Conservation (phyloP, 768 basidiomycete genomes). For the Naganishia vaughanmartiniae region DNA sequence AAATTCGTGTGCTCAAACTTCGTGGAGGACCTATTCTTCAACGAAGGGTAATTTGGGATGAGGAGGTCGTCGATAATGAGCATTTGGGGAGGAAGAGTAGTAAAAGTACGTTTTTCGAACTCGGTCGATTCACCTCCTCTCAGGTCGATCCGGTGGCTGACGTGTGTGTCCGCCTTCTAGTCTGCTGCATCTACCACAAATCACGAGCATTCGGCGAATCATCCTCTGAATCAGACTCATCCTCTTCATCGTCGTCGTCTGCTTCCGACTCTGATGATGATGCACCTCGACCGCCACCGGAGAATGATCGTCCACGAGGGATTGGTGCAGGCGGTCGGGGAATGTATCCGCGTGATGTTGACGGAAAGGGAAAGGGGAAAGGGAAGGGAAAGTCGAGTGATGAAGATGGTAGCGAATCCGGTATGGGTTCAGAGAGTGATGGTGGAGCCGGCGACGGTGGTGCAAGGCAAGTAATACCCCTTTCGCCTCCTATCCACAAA, state of each 20-base stretch:
- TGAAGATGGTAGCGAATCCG: background rate
- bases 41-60: conserved; percentile 74
- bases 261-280: conserved; percentile 6
- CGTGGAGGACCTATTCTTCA: conserved; percentile 58
- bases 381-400: conserved; percentile 27
- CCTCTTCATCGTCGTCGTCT: conserved; percentile 66
- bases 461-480: conserved; percentile 2
- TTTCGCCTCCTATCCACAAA: background rate
- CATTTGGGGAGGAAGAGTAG: conserved; percentile 83
- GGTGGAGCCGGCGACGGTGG: conserved; percentile 16
- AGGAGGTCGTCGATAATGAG: conserved; percentile 87
- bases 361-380: conserved; percentile 3
- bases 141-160: background rate
- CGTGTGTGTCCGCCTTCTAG: conserved; percentile 55
- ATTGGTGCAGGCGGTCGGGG: conserved; percentile 3
- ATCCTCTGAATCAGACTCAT: conserved; percentile 53
- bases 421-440: conserved; percentile 2
- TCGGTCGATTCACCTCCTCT: too few species aligned
- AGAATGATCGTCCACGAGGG: conserved; percentile 6
- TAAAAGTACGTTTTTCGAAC: conserved; percentile 69
- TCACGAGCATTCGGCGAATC: conserved; percentile 48
- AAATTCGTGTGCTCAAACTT: conserved; percentile 57
- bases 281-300: background rate
- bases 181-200: conserved; percentile 93
- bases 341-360: conserved; percentile 7